Conservation (phyloP, 2,329 filamentous ascomycete genomes). For the Colletotrichum shisoi region DNA sequence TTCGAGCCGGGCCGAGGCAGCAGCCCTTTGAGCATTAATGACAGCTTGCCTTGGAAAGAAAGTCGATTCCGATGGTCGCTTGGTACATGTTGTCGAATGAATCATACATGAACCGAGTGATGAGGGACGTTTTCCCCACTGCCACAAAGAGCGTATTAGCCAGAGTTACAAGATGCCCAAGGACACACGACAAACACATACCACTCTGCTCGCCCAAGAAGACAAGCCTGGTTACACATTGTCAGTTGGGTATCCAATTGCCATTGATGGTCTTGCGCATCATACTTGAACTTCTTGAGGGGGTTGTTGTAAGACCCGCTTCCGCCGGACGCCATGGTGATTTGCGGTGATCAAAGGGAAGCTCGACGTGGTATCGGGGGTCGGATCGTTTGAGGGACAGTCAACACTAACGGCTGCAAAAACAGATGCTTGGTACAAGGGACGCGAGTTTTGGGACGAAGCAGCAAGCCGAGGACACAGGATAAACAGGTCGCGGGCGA, state of each 20-base stretch:
- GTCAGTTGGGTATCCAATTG: constrained; percentile 41
- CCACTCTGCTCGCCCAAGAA: constrained; percentile 98
- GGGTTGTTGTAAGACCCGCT: constrained; percentile 96
- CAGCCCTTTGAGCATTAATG: constrained; percentile 12
- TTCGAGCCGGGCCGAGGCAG: not conserved
- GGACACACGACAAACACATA: constrained; percentile 62
- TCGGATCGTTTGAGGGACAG: constrained; percentile 24
- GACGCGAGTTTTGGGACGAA: constrained; percentile 4
- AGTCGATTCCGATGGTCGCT: constrained; percentile 98
- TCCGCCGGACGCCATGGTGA: constrained; percentile 72
- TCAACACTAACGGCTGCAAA: constrained; percentile 21
- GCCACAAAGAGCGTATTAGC: constrained; percentile 38
- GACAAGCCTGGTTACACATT: constrained; percentile 71
- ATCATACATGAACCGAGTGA: constrained; percentile 99
- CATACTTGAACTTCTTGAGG: constrained; percentile 99
- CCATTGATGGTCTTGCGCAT: constrained; percentile 20
- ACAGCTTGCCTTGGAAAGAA: constrained; percentile 85
- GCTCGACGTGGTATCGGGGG: constrained; percentile 27
- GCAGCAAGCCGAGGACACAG: not conserved
- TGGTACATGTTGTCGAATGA: constrained; percentile 99
- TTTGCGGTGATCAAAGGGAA: constrained; percentile 29
- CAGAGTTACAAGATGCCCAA: constrained; percentile 1
- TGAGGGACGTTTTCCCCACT: constrained; percentile 99
- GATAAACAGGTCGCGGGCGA: constrained; percentile 26
- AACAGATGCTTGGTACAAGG: constrained; percentile 26